Percentiles rank a stretch among this genome's conserved stretches.
Conservation (phyloP, 2,329 filamentous ascomycete genomes). For the Calonectria naviculata region DNA sequence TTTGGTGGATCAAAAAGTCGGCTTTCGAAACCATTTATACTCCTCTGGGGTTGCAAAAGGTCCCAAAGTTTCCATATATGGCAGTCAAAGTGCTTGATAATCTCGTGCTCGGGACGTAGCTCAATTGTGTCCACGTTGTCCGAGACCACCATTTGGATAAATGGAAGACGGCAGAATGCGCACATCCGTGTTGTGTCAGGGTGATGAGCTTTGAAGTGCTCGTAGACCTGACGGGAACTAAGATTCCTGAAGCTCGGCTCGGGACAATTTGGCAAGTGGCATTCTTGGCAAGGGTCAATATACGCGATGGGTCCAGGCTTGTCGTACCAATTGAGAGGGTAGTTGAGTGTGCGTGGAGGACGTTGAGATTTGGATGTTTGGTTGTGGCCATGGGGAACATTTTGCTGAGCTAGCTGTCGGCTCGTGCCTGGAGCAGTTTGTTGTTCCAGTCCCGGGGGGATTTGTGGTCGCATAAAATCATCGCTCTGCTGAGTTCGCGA, state of each 20-base stretch:
- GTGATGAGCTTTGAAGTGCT: conserved; percentile 26
- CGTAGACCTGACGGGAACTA: conserved; percentile 18
- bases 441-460: neutral
- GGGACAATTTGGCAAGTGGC: conserved; percentile 9
- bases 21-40: neutral
- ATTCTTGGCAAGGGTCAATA: conserved; percentile 21
- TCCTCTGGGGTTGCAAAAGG: neutral
- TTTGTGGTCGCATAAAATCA: neutral
- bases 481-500: too few relatives aligned
- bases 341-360: conserved; percentile 22
- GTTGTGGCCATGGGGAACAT: neutral
- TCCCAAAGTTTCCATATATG: conserved; percentile 35
- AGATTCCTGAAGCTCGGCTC: conserved; percentile 7
- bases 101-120: neutral
- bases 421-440: neutral
- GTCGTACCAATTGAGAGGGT: conserved; percentile 32
- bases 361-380: neutral
- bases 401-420: neutral
- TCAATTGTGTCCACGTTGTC: too few relatives aligned
- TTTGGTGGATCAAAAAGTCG: neutral
- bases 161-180: conserved; percentile 30
- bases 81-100: conserved; percentile 35
- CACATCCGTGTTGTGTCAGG: neutral
- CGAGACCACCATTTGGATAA: neutral
- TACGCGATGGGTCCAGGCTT: neutral